Evolutionary conservation across 495 filamentous ascomycete genomes (phyloP).

Genomic region (Hypoxylon cercidicola): DNA sequence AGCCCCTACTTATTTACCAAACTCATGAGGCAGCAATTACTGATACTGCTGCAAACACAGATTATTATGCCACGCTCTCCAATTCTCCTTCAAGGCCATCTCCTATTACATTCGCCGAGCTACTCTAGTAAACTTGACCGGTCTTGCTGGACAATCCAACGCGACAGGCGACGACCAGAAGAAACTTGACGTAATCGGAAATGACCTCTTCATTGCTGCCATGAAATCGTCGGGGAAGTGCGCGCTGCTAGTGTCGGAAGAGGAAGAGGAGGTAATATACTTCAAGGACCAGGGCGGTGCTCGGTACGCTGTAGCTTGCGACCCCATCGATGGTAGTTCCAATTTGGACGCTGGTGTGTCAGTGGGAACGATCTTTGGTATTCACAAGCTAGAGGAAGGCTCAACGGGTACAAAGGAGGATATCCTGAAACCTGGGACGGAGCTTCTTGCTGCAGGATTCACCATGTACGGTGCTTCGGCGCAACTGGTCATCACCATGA

Average conservation of each 20-base stretch:
- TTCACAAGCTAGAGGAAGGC: constrained; percentile 84
- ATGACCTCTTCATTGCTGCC: constrained; percentile 94
- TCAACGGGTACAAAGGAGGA: constrained; percentile 80
- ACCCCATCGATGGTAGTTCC: constrained; percentile 97
- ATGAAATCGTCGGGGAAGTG: constrained; percentile 93
- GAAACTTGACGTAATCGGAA: constrained; percentile 98
- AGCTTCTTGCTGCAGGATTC: constrained; percentile 93
- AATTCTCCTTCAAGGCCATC: constrained; percentile 99
- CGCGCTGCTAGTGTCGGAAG: constrained; percentile 91
- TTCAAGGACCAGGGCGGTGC: constrained; percentile 84
- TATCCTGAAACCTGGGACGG: constrained; percentile 85
- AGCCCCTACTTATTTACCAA: constrained; percentile 41
- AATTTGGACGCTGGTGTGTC: constrained; percentile 98
- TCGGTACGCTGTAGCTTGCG: constrained; percentile 94
- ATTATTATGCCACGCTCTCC: constrained; percentile 94
- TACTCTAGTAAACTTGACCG: constrained; percentile 95
- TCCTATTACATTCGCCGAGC: constrained; percentile 99
- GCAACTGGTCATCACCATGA: constrained; percentile 97
- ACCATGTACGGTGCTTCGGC: constrained; percentile 99
- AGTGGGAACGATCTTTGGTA: constrained; percentile 96
- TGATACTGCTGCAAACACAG: constrained; percentile 56
- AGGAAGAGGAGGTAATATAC: constrained; percentile 90
- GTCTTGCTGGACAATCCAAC: constrained; percentile 94
- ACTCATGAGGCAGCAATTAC: not conserved
- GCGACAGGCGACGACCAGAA: constrained; percentile 98